Base-by-base conservation (phyloP, 352 stramenopile genomes). In the Phytophthora brassicae region DNA sequence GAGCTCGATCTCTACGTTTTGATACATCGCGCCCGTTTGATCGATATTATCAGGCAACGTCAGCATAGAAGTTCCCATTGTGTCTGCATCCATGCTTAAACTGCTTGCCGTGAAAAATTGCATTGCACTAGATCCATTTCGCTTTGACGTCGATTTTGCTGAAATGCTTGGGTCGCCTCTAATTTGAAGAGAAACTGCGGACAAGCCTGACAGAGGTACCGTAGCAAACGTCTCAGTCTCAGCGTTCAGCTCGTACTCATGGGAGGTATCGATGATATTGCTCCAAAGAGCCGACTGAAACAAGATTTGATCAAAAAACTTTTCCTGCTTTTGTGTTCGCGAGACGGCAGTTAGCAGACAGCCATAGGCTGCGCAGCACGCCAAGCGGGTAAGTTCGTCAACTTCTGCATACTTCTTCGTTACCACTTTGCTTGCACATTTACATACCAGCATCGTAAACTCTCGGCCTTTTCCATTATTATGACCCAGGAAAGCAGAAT, bases 401-500 rank as follows among this genome's bases (percentile, higher is more conserved):
- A 69, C 17, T 7, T 73, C 55, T 22, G 57, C 64, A 24, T 86
- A 73, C 11, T 62, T 47, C 47, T 84, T 87, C 1, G 79, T 86
- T 19, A 83, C 64, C n/a, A 91, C 69, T 42, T 91, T 90, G 53
- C 80, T 92, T 8, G 86, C 86, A 46, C 77, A 85, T 36, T 92
- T 94, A 71, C 86, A 94, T 23, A 94, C 68, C 4, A 91, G 65
- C 86, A 94, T 94, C 6, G 86, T 94, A 48, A 94, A 83, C 60
- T 93, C 86, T 33, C 85, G 67, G 11, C 86, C 81, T 51, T 94
- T 90, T 6, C 83, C 79, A 56, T 88, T 88, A 14, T 64, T 55
- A 53, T 89, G 78, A 14, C 83, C 79, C 31, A 90, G 58, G 60
- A 92, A 92, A 26, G 73, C 75, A n/a, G 68, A 59, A 53, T 93